Base-by-base conservation (phyloP, 2,329 filamentous ascomycete species). In the Cryphonectria nitschkei region DNA sequence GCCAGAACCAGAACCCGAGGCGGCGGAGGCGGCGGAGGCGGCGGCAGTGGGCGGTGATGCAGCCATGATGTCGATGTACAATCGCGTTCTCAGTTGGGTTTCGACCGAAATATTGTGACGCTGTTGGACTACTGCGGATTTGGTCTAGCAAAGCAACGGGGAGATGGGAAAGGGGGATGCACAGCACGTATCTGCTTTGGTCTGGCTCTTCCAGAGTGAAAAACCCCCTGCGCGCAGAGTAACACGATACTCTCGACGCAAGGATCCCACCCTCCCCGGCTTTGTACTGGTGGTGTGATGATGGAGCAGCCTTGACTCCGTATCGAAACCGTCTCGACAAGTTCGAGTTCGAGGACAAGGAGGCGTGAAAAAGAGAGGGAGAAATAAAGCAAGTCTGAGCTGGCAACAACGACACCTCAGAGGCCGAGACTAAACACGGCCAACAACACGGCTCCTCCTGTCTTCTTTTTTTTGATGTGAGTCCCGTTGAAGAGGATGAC, bases 211-310 rank as follows among this genome's bases (percentile, higher is more conserved):
- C 14, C 22, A 29, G 13, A 29, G 26, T 29, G 52, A 26, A 54
- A 54, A 54, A 29, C 52, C 52, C 52, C 52, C 13, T 29, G 26
- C 6, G 52, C 52, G 26, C 26, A 29, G n/a, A 54, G 26, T 54
- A 50, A 19, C 19, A 50, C 19, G 43, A 50, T 50, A 50, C 43
- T 50, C 16, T 50, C 43, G 43, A 29, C 11, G 26, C 52, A 54
- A 13, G n/a, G 52, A 29, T 54, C 52, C 52, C 52, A 54, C 52
- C 52, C 52, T 26, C 52, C 52, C 52, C 52, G 52, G 52, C 52
- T 54, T 54, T 54, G 43, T n/a, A 22, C 22, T 4, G 43, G 43
- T 6, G 43, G 43, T 19, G 43, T 50, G 43, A 50, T 50, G 43
- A 50, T 50, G 19, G 43, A 50, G 52, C 52, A 54, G 52, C 52